These are phyloP conservation scores for Colletotrichum cordylinicola DNA, from an alignment of 2,329 filamentous ascomycete genomes.

Conservation along the genomic window DNA sequence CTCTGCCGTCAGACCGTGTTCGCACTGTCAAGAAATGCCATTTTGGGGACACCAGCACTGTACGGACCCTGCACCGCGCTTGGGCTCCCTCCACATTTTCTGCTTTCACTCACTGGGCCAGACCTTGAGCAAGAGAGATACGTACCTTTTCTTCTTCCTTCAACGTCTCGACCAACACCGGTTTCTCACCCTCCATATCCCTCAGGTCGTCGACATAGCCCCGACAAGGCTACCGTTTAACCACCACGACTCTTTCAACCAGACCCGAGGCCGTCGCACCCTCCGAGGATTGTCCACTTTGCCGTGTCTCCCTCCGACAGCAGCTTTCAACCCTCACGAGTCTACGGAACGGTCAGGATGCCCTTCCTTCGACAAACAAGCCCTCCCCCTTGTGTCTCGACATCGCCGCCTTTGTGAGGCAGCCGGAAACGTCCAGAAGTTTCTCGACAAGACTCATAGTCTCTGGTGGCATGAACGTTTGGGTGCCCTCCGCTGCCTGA, in stretches of 20 bases:
- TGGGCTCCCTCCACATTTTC: slow-evolving; percentile 7
- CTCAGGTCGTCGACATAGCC: neutral
- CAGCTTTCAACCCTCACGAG: neutral
- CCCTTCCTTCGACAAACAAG: neutral
- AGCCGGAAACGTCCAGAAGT: neutral
- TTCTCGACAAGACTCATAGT: neutral
- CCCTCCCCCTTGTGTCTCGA: neutral
- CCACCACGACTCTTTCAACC: neutral
- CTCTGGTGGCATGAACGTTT: neutral
- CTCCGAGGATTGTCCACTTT: neutral
- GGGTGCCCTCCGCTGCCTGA: neutral
- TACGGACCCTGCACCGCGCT: neutral
- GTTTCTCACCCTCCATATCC: neutral
- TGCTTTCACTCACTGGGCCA: neutral
- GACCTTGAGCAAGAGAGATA: neutral
- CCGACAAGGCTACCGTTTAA: neutral
- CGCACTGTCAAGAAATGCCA: neutral
- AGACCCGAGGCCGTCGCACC: neutral
- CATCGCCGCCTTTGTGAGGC: neutral
- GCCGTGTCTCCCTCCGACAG: neutral
- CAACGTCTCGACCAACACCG: neutral
- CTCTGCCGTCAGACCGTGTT: neutral
- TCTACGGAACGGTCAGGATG: neutral
- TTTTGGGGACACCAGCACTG: neutral
- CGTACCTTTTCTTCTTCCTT: neutral